phyloP scores from a whole-genome alignment of 768 basidiomycete genomes.

The Calvatia gigantea region DNA sequence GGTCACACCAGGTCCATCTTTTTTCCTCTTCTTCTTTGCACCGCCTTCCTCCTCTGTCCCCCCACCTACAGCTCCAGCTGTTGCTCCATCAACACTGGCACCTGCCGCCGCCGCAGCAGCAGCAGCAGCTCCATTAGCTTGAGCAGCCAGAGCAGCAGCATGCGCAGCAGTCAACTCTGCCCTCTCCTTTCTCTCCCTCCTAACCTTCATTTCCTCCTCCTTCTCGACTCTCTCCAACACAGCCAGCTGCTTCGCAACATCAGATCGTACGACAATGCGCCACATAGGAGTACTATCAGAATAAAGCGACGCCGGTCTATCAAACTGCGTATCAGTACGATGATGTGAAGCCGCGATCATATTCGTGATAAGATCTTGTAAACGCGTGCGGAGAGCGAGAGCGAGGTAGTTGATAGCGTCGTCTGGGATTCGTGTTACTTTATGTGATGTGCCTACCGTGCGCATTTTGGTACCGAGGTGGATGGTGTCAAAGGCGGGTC shows the following conservation, averaged over 20 bases:
- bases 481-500: conserved; percentile 66
- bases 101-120: conserved; percentile 27
- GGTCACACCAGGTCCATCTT: conserved; percentile 79
- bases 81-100: conserved; percentile 22
- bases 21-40: conserved; percentile 78
- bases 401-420: conserved; percentile 77
- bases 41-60: conserved; percentile 34
- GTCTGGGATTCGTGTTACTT: conserved; percentile 62
- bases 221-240: conserved; percentile 76
- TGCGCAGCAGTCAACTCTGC: conserved; percentile 70
- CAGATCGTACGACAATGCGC: conserved; percentile 71
- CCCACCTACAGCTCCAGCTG: conserved; percentile 23
- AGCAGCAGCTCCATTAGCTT: conserved; percentile 38
- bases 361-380: conserved; percentile 63
- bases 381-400: conserved; percentile 69
- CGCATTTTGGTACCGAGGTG: conserved; percentile 68
- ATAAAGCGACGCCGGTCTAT: conserved; percentile 63
- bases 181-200: conserved; percentile 77
- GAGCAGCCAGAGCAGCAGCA: conserved; percentile 58
- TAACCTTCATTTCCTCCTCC: conserved; percentile 75
- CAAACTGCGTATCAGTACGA: conserved; percentile 68
- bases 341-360: conserved; percentile 70
- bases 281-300: conserved; percentile 62
- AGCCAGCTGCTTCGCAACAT: conserved; percentile 74
- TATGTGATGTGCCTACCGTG: conserved; percentile 61